Evolutionary conservation across 2,329 filamentous ascomycete species (phyloP).

Genomic region (Stemphylium beticola): DNA sequence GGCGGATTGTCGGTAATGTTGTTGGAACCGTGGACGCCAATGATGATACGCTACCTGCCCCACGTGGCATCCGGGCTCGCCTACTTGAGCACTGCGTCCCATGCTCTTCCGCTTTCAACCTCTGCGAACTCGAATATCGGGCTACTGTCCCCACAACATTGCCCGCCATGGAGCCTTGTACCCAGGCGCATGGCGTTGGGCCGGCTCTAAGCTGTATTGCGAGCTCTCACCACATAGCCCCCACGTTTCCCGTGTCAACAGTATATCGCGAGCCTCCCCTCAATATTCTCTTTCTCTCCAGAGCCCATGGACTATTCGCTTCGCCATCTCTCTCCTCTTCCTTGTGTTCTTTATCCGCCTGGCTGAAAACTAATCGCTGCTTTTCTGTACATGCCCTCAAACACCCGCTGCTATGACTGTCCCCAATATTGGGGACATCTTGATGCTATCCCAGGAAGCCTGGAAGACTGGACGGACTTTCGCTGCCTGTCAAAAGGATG

Average conservation of each 20-base stretch:
- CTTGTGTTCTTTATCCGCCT: neutral
- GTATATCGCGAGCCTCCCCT: slow-evolving; percentile 32
- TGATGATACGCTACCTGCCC: slow-evolving; percentile 23
- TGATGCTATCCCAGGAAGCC: slow-evolving; percentile 55
- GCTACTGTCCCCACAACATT: slow-evolving; percentile 18
- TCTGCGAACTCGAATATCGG: slow-evolving; percentile 20
- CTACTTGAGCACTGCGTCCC: slow-evolving; percentile 14
- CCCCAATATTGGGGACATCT: slow-evolving; percentile 52
- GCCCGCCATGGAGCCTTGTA: slow-evolving; percentile 19
- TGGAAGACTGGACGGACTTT: slow-evolving; percentile 56
- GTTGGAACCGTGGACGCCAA: slow-evolving; percentile 25
- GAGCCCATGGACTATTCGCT: neutral
- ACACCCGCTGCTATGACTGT: slow-evolving; percentile 34
- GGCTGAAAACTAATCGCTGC: neutral
- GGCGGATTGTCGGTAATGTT: slow-evolving; percentile 9
- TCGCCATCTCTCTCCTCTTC: neutral
- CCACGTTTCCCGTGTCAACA: slow-evolving; percentile 25
- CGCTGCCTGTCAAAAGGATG: slow-evolving; percentile 48
- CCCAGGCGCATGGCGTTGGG: slow-evolving; percentile 33
- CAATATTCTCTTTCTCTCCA: slow-evolving; percentile 9
- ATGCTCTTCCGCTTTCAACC: slow-evolving; percentile 16
- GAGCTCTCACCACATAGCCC: slow-evolving; percentile 22
- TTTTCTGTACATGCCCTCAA: slow-evolving; percentile 15
- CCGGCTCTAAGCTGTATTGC: slow-evolving; percentile 17
- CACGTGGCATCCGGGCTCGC: slow-evolving; percentile 31